Percentiles rank a stretch among this genome's conserved stretches.
phyloP scores from a whole-genome alignment of 495 filamentous ascomycete genomes.

The Tuber borchii region DNA sequence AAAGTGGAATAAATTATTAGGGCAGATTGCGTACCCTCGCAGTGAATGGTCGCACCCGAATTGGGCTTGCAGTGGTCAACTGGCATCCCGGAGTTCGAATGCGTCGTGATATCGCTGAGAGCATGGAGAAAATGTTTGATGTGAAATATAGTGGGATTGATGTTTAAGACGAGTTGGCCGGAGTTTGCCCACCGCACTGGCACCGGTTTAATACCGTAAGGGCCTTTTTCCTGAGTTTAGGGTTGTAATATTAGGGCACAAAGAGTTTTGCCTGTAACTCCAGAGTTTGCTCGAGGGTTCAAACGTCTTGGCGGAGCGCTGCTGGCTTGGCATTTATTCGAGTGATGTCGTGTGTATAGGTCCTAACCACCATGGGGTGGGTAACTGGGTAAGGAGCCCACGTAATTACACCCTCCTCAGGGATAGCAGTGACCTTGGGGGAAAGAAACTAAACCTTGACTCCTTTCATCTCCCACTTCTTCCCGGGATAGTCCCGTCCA shows the following conservation, averaged over 20 bases:
- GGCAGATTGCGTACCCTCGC: neutral
- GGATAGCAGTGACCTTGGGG: neutral
- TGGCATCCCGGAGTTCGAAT: neutral
- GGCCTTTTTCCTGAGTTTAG: neutral
- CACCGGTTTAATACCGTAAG: neutral
- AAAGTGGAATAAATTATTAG: neutral
- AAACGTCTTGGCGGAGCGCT: neutral
- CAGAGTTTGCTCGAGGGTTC: neutral
- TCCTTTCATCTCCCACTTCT: neutral
- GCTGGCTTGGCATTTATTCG: neutral
- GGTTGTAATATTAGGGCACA: neutral
- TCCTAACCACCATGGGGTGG: neutral
- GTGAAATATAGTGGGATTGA: neutral
- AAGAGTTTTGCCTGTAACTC: neutral
- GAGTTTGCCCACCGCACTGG: neutral
- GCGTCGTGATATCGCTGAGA: neutral
- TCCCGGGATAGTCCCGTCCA: neutral
- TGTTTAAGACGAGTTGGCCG: neutral
- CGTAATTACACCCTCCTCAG: neutral
- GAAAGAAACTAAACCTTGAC: neutral
- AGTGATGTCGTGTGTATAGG: constrained; percentile 1
- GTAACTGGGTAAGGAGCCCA: neutral
- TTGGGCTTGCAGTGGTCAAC: neutral
- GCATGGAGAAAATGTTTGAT: neutral
- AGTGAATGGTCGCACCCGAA: neutral